Percentiles rank a stretch among this genome's conserved stretches.
These are phyloP conservation scores for Flaveria linearis DNA, from an alignment of 129 eudicot species.

Conservation along the genomic window DNA sequence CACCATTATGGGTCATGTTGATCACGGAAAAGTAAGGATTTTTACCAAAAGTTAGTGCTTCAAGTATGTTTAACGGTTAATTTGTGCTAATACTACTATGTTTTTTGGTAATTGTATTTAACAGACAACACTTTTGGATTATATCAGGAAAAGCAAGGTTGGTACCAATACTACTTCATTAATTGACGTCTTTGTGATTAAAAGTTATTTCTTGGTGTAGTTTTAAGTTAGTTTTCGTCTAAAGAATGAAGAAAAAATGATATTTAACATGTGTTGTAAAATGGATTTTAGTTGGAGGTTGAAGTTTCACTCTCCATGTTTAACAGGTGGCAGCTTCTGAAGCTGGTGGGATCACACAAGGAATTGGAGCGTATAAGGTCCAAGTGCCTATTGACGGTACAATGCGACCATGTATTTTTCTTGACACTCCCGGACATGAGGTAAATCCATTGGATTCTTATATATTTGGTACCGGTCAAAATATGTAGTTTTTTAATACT, in stretches of 20 bases:
- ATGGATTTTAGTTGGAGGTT: slow-evolving; percentile 13
- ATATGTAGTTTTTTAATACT: neutral
- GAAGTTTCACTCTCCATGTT: slow-evolving; percentile 31
- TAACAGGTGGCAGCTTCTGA: slow-evolving; percentile 95
- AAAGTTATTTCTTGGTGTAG: slow-evolving; percentile 10
- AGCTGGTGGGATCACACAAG: slow-evolving; percentile 99
- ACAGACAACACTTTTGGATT: slow-evolving; percentile 96
- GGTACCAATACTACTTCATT: slow-evolving; percentile 36
- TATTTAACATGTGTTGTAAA: slow-evolving; percentile 4
- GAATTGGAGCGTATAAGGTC: slow-evolving; percentile 96
- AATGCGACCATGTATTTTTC: slow-evolving; percentile 76
- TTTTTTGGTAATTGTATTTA: slow-evolving; percentile 25
- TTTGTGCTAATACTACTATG: slow-evolving; percentile 33
- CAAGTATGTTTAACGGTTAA: neutral
- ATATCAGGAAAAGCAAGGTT: slow-evolving; percentile 86
- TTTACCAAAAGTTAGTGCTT: slow-evolving; percentile 17
- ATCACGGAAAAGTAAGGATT: slow-evolving; percentile 83
- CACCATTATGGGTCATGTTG: slow-evolving; percentile 98
- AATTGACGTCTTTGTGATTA: neutral
- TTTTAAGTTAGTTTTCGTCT: slow-evolving; percentile 4
- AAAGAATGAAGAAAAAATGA: neutral
- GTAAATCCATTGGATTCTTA: slow-evolving; percentile 34
- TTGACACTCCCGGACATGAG: slow-evolving; percentile 99
- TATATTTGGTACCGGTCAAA: neutral
- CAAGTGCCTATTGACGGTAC: slow-evolving; percentile 85